These are phyloP conservation scores for Cenchrus purpureus DNA, from an alignment of 176 grass and related monocot species.

Conservation along the genomic window DNA sequence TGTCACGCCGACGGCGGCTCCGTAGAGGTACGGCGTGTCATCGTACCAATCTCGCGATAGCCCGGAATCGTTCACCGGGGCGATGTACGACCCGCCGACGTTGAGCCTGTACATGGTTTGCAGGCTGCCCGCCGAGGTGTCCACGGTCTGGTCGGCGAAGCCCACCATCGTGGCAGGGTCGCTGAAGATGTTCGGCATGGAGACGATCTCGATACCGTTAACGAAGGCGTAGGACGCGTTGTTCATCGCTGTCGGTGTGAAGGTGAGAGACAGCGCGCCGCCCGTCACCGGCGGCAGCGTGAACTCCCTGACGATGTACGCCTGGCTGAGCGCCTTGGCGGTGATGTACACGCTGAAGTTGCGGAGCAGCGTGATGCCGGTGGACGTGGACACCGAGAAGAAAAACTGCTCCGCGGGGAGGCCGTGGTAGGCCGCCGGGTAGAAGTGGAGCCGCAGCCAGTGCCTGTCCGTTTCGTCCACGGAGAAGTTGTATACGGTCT, in stretches of 20 bases:
- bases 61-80: conserved; percentile 54
- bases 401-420: conserved; percentile 58
- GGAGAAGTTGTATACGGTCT: conserved; percentile 61
- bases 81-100: conserved; percentile 67
- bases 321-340: conserved; percentile 70
- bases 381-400: conserved; percentile 64
- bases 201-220: conserved; percentile 81
- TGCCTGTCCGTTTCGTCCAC: conserved; percentile 51
- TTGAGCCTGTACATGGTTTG: conserved; percentile 80
- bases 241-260: conserved; percentile 62
- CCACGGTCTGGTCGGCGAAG: conserved; percentile 44
- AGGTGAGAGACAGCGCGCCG: conserved; percentile 59
- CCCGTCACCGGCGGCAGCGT: conserved; percentile 33
- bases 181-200: conserved; percentile 66
- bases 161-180: conserved; percentile 45
- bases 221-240: conserved; percentile 81
- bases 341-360: conserved; percentile 87
- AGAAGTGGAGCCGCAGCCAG: conserved; percentile 84
- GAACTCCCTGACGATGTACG: conserved; percentile 74
- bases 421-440: conserved; percentile 63
- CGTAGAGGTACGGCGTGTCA: conserved; percentile 69
- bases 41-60: conserved; percentile 67
- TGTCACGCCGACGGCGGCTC: conserved; percentile 57
- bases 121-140: conserved; percentile 6
- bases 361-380: conserved; percentile 59